Percentiles rank a stretch among this genome's conserved stretches.
Conservation (phyloP, 148 eudicot species). For the Suaeda aralocaspica region DNA sequence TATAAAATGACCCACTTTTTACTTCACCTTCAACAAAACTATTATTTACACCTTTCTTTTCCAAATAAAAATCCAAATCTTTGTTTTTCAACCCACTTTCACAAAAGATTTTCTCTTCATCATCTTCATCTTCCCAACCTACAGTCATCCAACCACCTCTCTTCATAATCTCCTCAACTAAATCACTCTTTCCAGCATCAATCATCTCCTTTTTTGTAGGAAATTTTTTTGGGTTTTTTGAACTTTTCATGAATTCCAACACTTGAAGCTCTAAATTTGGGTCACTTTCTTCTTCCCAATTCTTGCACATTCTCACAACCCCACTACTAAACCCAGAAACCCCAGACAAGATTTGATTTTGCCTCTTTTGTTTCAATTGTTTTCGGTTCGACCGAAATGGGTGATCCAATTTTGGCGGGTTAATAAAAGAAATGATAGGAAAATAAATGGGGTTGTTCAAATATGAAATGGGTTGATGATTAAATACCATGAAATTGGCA, state of each 20-base stretch:
- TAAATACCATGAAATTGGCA: constrained; percentile 7
- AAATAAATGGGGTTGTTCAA: constrained; percentile 30
- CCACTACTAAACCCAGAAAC: constrained; percentile 27
- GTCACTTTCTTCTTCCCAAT: constrained; percentile 46
- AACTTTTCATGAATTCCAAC: constrained; percentile 66
- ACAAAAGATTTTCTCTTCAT: constrained; percentile 7
- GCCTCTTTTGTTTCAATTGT: constrained; percentile 17
- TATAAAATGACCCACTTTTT: constrained; percentile 21
- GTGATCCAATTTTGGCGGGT: constrained; percentile 17
- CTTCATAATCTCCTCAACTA: constrained; percentile 52
- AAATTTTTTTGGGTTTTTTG: constrained; percentile 56
- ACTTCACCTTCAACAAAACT: constrained; percentile 23
- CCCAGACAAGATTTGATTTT: constrained; percentile 26
- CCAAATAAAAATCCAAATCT: constrained; percentile 14
- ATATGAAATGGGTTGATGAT: constrained; percentile 22
- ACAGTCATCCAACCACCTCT: constrained; percentile 77
- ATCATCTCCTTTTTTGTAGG: constrained; percentile 56
- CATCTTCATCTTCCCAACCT: constrained; percentile 54
- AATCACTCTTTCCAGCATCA: constrained; percentile 65
- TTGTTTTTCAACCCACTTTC: constrained; percentile 15
- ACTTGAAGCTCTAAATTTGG: constrained; percentile 55
- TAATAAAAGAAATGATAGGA: constrained; percentile 18
- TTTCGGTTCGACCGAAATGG: constrained; percentile 11
- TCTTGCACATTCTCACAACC: constrained; percentile 34
- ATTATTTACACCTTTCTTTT: constrained; percentile 15